Conservation (phyloP, 768 basidiomycete genomes). For the Lyophyllum shimeji region DNA sequence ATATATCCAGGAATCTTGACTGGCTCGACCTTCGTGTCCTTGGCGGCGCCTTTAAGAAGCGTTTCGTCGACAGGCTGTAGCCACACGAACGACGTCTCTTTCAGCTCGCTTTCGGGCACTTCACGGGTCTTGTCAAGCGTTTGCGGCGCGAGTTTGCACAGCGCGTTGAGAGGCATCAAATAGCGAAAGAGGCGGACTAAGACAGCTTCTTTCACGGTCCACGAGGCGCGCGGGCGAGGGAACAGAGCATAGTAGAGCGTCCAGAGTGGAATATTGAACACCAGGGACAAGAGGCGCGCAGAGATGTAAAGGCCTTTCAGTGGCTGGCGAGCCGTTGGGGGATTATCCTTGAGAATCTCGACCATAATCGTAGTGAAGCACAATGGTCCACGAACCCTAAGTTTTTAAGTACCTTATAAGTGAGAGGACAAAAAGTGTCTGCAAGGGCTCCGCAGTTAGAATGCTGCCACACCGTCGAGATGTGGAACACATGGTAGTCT, state of each 20-base stretch:
- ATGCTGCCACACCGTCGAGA: too few relatives aligned
- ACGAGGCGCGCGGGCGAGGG: constrained; percentile 19
- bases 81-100: constrained; percentile 24
- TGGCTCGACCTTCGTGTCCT: constrained; percentile 17
- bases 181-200: constrained; percentile 19
- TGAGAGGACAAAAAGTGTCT: not conserved
- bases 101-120: constrained; percentile 19
- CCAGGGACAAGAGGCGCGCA: not conserved
- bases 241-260: constrained; percentile 14
- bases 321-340: not conserved
- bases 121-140: constrained; percentile 19
- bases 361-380: not conserved
- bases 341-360: not conserved
- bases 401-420: too few relatives aligned
- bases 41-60: constrained; percentile 15
- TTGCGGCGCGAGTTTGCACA: constrained; percentile 4
- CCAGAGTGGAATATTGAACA: constrained; percentile 15
- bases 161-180: constrained; percentile 22
- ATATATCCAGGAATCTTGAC: constrained; percentile 22
- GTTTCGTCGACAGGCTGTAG: constrained; percentile 14
- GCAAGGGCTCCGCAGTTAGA: not conserved
- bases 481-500: too few relatives aligned
- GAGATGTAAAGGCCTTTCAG: not conserved
- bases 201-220: constrained; percentile 21
- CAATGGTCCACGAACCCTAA: not conserved